phyloP scores from a whole-genome alignment of 371 early-diverging fungal species.

The Rhizopus microsporus region DNA sequence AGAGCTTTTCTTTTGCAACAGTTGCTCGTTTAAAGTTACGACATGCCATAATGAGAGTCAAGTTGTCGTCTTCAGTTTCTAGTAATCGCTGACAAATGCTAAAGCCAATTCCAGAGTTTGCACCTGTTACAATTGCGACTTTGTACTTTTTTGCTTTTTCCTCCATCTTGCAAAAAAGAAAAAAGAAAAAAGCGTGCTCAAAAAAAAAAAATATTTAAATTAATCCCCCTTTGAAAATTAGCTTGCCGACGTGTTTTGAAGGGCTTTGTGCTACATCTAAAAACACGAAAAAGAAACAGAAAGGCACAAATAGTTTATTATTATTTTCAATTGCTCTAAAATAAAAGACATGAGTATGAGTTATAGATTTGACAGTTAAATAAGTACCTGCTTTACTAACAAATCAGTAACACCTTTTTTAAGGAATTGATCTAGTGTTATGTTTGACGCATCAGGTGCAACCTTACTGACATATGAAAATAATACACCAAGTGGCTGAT shows the following conservation, averaged over 20 bases:
- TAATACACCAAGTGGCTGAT: slow-evolving; percentile 2
- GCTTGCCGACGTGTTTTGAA: too few species aligned
- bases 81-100: slow-evolving; percentile 70
- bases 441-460: slow-evolving; percentile 9
- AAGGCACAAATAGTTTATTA: too few species aligned
- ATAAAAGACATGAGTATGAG: too few species aligned
- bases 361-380: too few species aligned
- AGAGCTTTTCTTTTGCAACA: slow-evolving; percentile 54
- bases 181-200: neutral
- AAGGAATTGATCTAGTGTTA: slow-evolving; percentile 12
- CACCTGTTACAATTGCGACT: slow-evolving; percentile 65
- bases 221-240: too few species aligned
- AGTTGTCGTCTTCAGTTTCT: slow-evolving; percentile 26
- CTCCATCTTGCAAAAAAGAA: slow-evolving; percentile 3
- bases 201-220: too few species aligned
- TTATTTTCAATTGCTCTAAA: too few species aligned
- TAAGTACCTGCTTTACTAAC: too few species aligned
- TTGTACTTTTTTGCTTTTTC: slow-evolving; percentile 18
- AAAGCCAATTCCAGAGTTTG: slow-evolving; percentile 77
- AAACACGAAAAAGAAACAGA: too few species aligned
- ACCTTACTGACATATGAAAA: slow-evolving; percentile 12
- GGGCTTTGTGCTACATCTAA: too few species aligned
- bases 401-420: slow-evolving; percentile 3
- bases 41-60: slow-evolving; percentile 74
- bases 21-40: slow-evolving; percentile 65